Base-by-base conservation (phyloP, 2,329 filamentous ascomycete genomes). In the Teratosphaeria zuluensis region DNA sequence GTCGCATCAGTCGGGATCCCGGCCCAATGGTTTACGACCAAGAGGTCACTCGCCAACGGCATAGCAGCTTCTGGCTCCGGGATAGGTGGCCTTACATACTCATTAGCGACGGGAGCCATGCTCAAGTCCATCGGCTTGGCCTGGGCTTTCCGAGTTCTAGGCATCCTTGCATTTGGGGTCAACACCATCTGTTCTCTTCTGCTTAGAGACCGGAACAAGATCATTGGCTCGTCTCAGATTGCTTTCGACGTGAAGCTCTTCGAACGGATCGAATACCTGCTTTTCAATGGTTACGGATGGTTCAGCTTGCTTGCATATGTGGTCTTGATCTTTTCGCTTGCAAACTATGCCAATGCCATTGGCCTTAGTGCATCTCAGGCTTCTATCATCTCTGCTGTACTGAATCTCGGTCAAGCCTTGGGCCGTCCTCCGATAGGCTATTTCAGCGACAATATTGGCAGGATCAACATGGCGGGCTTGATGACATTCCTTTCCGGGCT, bases 261-360 rank as follows among this genome's bases (percentile, higher is more conserved):
- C 69, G 81, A 76, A 62, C 77, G 80, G 3, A 67, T 76, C 0
- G 83, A 89, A 66, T 90, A 87, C 63, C 69, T 85, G 30, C 74
- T 90, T 1, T 76, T 89, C 12, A 71, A 89, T 42, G 77, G 73
- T 2, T 94, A 85, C 77, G 85, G 86, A 7, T 84, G 85, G 72
- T 84, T 92, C 62, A 85, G 81, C 60, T 83, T 92, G 74, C 74
- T 92, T 14, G 87, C 81, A 4, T 92, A 92, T 66, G 80, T 89
- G 30, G 86, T 90, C 4, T 78, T 91, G n/a, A 80, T 91, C 52
- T 92, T 91, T 72, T 87, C 84, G 11, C 75, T 92, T 53, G 84
- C 88, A 14, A 88, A 86, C 69, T 92, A 90, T 68, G 86, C 86
- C 42, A 79, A 81, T 58, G 80, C 79, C 4, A 81, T 91, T 51